Conservation (phyloP, 2,329 filamentous ascomycete genomes). For the Claviceps sorghi region DNA sequence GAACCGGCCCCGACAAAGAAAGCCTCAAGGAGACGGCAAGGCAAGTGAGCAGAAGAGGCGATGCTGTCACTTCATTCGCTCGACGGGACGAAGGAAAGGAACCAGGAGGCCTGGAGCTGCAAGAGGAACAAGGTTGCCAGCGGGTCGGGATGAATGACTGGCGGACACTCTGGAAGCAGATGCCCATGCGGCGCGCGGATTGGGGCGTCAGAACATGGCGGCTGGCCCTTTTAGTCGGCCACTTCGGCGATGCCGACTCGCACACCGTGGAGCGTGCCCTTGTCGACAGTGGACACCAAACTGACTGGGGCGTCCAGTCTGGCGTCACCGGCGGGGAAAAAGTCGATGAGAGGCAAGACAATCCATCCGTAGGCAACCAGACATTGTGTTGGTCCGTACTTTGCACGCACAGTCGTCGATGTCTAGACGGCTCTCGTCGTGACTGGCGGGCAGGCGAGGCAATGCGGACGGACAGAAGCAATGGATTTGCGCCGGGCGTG, state of each 20-base stretch:
- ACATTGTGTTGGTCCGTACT: no score
- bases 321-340: no score
- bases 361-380: no score
- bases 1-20: neutral
- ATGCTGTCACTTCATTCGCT: neutral
- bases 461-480: no score
- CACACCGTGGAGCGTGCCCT: no score
- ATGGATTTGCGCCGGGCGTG: no score
- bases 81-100: neutral
- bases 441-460: no score
- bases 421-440: no score
- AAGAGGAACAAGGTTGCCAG: neutral
- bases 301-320: no score
- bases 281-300: neutral
- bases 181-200: slow-evolving; percentile 1
- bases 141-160: neutral
- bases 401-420: no score
- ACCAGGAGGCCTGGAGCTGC: neutral
- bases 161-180: neutral
- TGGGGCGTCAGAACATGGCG: neutral
- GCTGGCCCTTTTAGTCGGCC: neutral
- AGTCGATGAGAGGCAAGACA: no score
- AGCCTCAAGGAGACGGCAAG: neutral
- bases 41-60: neutral
- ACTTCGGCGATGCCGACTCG: slow-evolving; percentile 4